Base-by-base conservation (phyloP, 1,139 yeast species). In the Casaregolazyma lundiana region DNA sequence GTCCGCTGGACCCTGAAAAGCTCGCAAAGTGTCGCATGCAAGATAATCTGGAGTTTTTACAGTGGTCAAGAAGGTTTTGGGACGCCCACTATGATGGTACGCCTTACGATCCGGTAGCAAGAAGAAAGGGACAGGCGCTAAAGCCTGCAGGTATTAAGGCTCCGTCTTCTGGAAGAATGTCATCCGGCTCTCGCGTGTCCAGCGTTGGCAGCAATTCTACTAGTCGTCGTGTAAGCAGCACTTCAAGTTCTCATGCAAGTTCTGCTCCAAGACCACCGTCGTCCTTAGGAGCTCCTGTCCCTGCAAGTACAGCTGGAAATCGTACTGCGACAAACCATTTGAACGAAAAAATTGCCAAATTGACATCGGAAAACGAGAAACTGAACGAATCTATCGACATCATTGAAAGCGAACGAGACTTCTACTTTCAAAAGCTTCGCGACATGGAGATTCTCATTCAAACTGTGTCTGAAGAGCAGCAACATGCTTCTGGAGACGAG, bases 21-120 rank as follows among this genome's bases (percentile, higher is more conserved):
- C 73, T 92, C 54, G 79, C 85, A 62, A 88, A 87, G 66, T 92
- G 97, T 68, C 76, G 88, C 56, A 77, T 92, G 58, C 98, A 92
- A 65, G 98, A 92, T 62, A 92, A 92, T 64, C 73, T 92, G 58
- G 97, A 90, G 67, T 84, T 92, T 58, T 70, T 92, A 54, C 98
- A 92, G 66, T 94, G 97, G 97, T 74, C 88, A 60, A 83, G 86
- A 62, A 76, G 77, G 59, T 82, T 73, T 59, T 92, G 97, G 97
- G 72, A 75, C 55, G 90, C 84, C 47, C 76, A 80, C 59, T 82
- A 77, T 60, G 84, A 83, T 46, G 83, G 86, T 50, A 74, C 75
- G 20, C 73, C 67, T 3, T 88, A 89, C 61, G 94, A 90, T 63
- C 80, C 96, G 1, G 65, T 65, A 13, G 62, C 76, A 1, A 69